Percentiles rank a stretch among this genome's conserved stretches.
phyloP scores from a whole-genome alignment of 306 rosid genomes.

The Gleditsia sinensis region DNA sequence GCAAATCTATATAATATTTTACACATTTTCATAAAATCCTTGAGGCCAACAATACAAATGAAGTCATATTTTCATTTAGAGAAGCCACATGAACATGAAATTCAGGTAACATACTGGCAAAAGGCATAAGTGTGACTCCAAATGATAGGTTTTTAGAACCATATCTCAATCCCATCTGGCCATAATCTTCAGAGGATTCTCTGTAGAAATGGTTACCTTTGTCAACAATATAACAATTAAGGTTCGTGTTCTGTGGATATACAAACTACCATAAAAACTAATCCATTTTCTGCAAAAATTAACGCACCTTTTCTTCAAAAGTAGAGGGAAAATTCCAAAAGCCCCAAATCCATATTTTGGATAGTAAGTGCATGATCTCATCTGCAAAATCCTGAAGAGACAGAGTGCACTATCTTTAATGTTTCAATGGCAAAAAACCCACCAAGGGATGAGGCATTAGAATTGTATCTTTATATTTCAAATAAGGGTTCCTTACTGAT shows the following conservation, averaged over 20 bases:
- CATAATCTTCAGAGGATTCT: slow-evolving; percentile 67
- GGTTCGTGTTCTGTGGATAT: slow-evolving; percentile 24
- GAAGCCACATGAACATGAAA: slow-evolving; percentile 21
- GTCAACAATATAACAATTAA: slow-evolving; percentile 38
- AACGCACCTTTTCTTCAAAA: slow-evolving; percentile 71
- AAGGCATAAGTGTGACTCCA: slow-evolving; percentile 76
- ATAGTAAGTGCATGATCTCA: slow-evolving; percentile 76
- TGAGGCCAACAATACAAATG: not conserved
- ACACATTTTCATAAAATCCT: not conserved
- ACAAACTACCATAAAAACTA: slow-evolving; percentile 35
- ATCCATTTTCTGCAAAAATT: slow-evolving; percentile 29
- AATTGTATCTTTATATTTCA: slow-evolving; percentile 28
- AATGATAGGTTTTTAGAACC: slow-evolving; percentile 76
- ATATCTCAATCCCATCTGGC: slow-evolving; percentile 87
- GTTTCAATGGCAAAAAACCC: slow-evolving; percentile 26
- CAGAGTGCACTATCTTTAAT: slow-evolving; percentile 26
- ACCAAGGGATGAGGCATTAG: not conserved
- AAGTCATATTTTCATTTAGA: not conserved
- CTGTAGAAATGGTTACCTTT: slow-evolving; percentile 50
- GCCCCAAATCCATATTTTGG: slow-evolving; percentile 91
- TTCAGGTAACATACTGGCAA: slow-evolving; percentile 57
- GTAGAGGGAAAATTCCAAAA: slow-evolving; percentile 79
- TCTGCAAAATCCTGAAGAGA: slow-evolving; percentile 72
- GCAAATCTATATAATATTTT: slow-evolving; percentile 2
- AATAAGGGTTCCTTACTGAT: slow-evolving; percentile 68